Evolutionary conservation across 345 rosid species (phyloP).

Genomic region (Isatis tinctoria): DNA sequence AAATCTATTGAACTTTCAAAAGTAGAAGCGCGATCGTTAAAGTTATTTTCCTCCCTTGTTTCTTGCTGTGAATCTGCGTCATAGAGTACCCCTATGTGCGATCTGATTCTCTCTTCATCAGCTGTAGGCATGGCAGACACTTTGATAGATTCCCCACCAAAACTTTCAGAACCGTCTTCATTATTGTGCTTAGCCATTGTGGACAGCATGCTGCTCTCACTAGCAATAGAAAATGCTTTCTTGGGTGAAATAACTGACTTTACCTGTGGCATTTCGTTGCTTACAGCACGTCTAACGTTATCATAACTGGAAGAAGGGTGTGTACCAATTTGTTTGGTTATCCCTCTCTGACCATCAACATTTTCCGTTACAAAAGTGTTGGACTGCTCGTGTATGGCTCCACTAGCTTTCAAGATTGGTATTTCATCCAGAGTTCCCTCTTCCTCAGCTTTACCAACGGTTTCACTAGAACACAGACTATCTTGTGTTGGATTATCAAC

Average conservation of each 20-base stretch:
- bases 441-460: constrained; percentile 19
- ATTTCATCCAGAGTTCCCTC: constrained; percentile 20
- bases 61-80: constrained; percentile 32
- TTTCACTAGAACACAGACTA: constrained; percentile 23
- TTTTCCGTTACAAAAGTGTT: constrained; percentile 24
- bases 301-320: constrained; percentile 19
- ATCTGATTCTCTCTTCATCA: constrained; percentile 35
- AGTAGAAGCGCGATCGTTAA: constrained; percentile 1
- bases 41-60: constrained; percentile 22
- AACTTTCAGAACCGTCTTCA: constrained; percentile 24
- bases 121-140: constrained; percentile 17
- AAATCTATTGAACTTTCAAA: constrained; percentile 25
- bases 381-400: constrained; percentile 23
- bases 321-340: constrained; percentile 27
- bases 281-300: constrained; percentile 16
- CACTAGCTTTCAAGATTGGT: constrained; percentile 27
- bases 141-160: constrained; percentile 27
- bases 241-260: constrained; percentile 27
- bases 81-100: constrained; percentile 21
- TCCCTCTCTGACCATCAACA: constrained; percentile 14
- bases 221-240: constrained; percentile 29
- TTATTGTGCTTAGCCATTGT: constrained; percentile 27
- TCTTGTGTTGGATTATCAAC: constrained; percentile 15
- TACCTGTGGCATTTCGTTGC: constrained; percentile 18
- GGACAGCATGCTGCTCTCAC: constrained; percentile 30